phyloP scores from a whole-genome alignment of 345 rosid species.

The Cardamine chenopodiifolia region DNA sequence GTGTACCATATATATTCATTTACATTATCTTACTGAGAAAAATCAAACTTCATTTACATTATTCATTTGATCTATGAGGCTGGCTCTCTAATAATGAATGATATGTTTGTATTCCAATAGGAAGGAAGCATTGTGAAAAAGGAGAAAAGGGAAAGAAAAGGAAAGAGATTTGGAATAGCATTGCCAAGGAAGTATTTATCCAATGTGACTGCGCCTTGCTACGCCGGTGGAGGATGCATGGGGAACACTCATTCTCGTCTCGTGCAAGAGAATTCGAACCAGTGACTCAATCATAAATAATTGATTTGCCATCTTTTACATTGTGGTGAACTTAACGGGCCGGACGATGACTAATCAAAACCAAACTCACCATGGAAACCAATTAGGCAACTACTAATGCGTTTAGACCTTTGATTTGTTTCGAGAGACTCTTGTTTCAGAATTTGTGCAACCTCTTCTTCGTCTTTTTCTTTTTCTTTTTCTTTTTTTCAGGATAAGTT shows the following conservation, averaged over 20 bases:
- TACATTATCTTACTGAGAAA: too few relatives aligned
- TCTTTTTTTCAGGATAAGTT: constrained; percentile 29
- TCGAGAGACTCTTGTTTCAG: constrained; percentile 20
- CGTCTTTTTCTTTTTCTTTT: background rate
- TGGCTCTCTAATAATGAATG: background rate
- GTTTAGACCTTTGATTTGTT: constrained; percentile 24
- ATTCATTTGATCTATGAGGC: background rate
- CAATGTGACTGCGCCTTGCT: constrained; percentile 39
- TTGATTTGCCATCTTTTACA: constrained; percentile 9
- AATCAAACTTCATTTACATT: background rate
- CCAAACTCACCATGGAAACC: background rate
- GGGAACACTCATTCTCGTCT: constrained; percentile 36
- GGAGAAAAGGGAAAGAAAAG: constrained; percentile 34
- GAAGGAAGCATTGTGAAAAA: constrained; percentile 22
- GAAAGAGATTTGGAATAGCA: constrained; percentile 35
- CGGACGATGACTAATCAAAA: background rate
- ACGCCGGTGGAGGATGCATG: constrained; percentile 43
- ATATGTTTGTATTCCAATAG: constrained; percentile 9
- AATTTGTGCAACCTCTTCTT: constrained; percentile 27
- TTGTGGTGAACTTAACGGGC: constrained; percentile 9
- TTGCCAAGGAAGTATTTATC: constrained; percentile 39
- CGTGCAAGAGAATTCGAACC: constrained; percentile 30
- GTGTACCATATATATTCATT: constrained; percentile 5
- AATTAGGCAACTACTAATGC: background rate
- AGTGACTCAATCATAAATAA: constrained; percentile 10